Conservation (phyloP, 805 yeast species). For the Naumovozyma dairenensis region DNA sequence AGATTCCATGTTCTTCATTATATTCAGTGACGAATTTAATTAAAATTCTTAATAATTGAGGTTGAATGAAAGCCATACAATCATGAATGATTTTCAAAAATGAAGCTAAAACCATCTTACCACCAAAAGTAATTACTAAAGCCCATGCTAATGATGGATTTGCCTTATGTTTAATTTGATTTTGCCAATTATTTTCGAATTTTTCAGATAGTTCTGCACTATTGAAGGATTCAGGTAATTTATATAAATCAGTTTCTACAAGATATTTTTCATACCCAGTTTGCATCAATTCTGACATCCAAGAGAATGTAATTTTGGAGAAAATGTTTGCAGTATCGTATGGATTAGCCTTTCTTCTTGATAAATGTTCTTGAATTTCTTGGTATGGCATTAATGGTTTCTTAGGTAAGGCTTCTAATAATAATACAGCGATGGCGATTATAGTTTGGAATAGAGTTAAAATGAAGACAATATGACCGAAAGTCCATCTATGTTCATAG, state of each 20-base stretch:
- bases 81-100: slow-evolving; percentile 67
- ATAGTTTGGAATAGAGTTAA: slow-evolving; percentile 28
- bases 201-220: slow-evolving; percentile 41
- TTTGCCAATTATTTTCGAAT: slow-evolving; percentile 53
- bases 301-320: slow-evolving; percentile 67
- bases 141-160: slow-evolving; percentile 49
- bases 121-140: slow-evolving; percentile 62
- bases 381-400: slow-evolving; percentile 37
- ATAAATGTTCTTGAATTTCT: slow-evolving; percentile 23
- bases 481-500: slow-evolving; percentile 24
- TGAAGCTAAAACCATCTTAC: slow-evolving; percentile 60
- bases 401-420: slow-evolving; percentile 32
- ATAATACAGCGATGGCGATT: slow-evolving; percentile 25
- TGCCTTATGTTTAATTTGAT: slow-evolving; percentile 38
- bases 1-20: slow-evolving; percentile 25
- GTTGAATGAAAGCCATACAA: slow-evolving; percentile 74
- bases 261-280: slow-evolving; percentile 59
- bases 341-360: slow-evolving; percentile 29
- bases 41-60: slow-evolving; percentile 62
- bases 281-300: slow-evolving; percentile 84
- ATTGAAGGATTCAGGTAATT: slow-evolving; percentile 57
- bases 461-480: slow-evolving; percentile 20
- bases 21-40: slow-evolving; percentile 49
- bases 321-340: slow-evolving; percentile 48
- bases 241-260: slow-evolving; percentile 59